These are phyloP conservation scores for Ilyonectria robusta DNA, from an alignment of 2,329 filamentous ascomycete genomes.

Conservation along the genomic window DNA sequence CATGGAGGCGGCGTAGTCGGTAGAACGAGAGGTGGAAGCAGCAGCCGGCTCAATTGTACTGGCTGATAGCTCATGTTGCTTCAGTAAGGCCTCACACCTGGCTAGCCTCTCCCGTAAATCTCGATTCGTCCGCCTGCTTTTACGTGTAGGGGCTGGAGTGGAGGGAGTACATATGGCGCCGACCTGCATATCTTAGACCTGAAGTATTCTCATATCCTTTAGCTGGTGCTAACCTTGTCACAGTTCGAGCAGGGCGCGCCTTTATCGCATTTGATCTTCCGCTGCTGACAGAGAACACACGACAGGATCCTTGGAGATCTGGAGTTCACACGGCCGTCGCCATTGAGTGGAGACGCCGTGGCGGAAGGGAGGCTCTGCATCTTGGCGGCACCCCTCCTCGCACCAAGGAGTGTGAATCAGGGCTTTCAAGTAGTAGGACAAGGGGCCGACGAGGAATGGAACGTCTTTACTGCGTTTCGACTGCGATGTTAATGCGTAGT, in stretches of 20 bases:
- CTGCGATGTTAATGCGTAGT: background rate
- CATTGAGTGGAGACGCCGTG: conserved; percentile 11
- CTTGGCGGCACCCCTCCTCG: background rate
- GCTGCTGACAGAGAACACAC: conserved; percentile 27
- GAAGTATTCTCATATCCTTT: background rate
- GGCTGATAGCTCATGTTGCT: conserved; percentile 29
- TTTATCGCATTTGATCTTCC: conserved; percentile 19
- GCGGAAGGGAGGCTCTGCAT: background rate
- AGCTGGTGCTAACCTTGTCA: conserved; percentile 23
- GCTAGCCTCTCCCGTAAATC: conserved; percentile 47
- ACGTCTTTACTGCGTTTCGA: background rate
- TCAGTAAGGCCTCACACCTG: conserved; percentile 43
- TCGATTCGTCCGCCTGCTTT: conserved; percentile 47
- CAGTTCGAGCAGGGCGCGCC: conserved; percentile 27
- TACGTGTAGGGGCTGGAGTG: conserved; percentile 46
- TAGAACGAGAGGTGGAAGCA: conserved; percentile 6
- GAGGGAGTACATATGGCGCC: conserved; percentile 44
- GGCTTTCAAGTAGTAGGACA: background rate
- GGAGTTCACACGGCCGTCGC: conserved; percentile 5
- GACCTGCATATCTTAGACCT: conserved; percentile 17
- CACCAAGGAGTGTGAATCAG: background rate
- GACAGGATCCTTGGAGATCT: conserved; percentile 21
- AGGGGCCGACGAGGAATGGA: background rate
- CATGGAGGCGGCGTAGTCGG: conserved; percentile 10
- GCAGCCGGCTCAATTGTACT: background rate